These are phyloP conservation scores for Saccharomyces jurei DNA, from an alignment of 805 yeast genomes.

Conservation along the genomic window DNA sequence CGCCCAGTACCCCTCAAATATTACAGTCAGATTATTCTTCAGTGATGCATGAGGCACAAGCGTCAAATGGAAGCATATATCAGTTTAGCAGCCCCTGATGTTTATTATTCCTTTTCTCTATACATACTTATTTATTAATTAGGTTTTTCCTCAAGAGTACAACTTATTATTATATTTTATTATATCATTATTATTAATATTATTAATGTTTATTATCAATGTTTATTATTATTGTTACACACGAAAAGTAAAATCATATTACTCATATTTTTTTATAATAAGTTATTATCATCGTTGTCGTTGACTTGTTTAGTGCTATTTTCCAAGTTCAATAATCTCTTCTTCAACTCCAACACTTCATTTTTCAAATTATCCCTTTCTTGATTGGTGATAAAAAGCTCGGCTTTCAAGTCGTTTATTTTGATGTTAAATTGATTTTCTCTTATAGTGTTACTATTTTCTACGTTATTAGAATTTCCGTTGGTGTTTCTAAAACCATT, in stretches of 20 bases:
- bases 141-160: conserved; percentile 6
- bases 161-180: conserved; percentile 3
- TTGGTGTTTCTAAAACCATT: neutral
- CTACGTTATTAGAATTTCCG: conserved; percentile 21
- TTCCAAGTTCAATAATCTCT: conserved; percentile 35
- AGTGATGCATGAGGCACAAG: neutral
- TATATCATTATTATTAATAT: neutral
- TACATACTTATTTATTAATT: neutral
- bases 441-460: conserved; percentile 10
- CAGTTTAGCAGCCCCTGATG: neutral
- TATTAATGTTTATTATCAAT: neutral
- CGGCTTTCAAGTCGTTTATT: conserved; percentile 77
- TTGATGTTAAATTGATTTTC: conserved; percentile 57
- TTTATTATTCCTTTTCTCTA: neutral
- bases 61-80: neutral
- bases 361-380: conserved; percentile 75
- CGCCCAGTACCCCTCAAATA: neutral
- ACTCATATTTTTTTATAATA: neutral
- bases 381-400: conserved; percentile 67
- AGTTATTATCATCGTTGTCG: neutral
- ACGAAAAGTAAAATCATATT: neutral
- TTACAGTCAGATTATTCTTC: neutral
- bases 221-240: neutral
- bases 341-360: conserved; percentile 49
- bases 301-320: conserved; percentile 2